phyloP scores from a whole-genome alignment of 1,284 basidiomycete genomes.

The Irpex sp. region DNA sequence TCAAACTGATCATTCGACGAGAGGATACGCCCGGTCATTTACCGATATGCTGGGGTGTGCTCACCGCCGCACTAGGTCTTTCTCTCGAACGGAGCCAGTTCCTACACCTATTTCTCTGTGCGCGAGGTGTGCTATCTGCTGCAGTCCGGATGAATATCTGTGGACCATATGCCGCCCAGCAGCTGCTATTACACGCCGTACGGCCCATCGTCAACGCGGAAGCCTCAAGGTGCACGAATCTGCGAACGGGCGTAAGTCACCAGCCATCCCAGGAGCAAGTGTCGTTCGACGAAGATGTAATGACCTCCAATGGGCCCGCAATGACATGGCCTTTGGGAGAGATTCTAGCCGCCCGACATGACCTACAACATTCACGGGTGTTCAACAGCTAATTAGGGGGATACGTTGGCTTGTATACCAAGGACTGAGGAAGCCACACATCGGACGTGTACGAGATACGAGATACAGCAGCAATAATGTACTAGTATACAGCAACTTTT shows the following conservation, averaged over 20 bases:
- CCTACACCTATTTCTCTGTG: conserved; percentile 91
- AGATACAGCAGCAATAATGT: conserved; percentile 13
- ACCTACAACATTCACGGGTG: conserved; percentile 91
- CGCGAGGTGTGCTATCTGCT: conserved; percentile 83
- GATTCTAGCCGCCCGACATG: conserved; percentile 85
- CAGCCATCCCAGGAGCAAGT: conserved; percentile 15
- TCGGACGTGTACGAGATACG: conserved; percentile 6
- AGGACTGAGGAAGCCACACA: too few relatives aligned
- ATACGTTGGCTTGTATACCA: too few relatives aligned
- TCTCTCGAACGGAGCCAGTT: conserved; percentile 69
- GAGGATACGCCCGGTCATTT: conserved; percentile 77
- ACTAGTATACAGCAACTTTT: conserved; percentile 14
- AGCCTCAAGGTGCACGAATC: conserved; percentile 34
- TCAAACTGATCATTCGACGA: conserved; percentile 62
- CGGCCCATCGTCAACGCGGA: conserved; percentile 58
- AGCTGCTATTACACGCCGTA: conserved; percentile 74
- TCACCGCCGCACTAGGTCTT: conserved; percentile 75
- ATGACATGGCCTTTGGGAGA: conserved; percentile 98
- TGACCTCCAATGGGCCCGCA: conserved; percentile 52
- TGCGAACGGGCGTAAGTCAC: conserved; percentile 37
- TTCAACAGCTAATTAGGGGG: conserved; percentile 72
- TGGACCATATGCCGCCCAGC: conserved; percentile 91
- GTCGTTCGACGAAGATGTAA: conserved; percentile 7
- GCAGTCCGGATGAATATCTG: conserved; percentile 88
- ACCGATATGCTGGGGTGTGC: conserved; percentile 84